Base-by-base conservation (phyloP, 192 early-diverging fungal species). In the Coemansia sp. region DNA sequence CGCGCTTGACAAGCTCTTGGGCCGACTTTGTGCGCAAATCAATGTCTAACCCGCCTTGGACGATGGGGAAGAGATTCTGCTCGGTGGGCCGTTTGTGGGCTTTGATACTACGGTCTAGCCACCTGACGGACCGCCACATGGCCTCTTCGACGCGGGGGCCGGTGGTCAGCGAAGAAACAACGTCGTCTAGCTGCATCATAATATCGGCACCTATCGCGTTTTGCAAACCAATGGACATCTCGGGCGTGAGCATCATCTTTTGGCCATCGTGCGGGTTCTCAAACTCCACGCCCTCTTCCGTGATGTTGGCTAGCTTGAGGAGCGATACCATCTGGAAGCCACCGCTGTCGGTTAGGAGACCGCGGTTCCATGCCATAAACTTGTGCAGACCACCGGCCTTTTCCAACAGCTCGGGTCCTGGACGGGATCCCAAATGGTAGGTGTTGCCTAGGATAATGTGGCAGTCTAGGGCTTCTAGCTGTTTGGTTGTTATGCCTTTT, bases 241-340 rank as follows among this genome's bases (percentile, higher is more conserved):
- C 92, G 2, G 93, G 93, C 10, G 93, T 93, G 68, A 93, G 77
- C 72, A 95, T 81, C 89, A 92, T 93, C 67, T 82, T 71, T 24
- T 91, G 89, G 45, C 89, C 89, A 50, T 92, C 90, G 64, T 92
- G 90, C n/a, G 93, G 93, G 45, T 90, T 91, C 62, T 89, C 87
- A 69, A 95, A 95, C 72, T 92, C 87, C 3, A 95, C 93, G 27
- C 93, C 93, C 45, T 93, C 78, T 68, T 95, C 93, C 29, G 92
- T 93, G 59, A 95, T 92, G 62, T 90, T 80, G 17, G 91, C 91
- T 20, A 95, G 71, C 72, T 92, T 92, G 32, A 95, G 86, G 32
- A 95, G 73, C 17, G 93, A 95, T 39, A 95, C 92, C 93, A 95
- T 95, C 68, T 95, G 93, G 71, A 95, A 95, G 36, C 93, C 91